Percentiles rank a stretch among this genome's conserved stretches.
Evolutionary conservation across 352 stramenopile species (phyloP).

Genomic region (Pythium dissotocum): DNA sequence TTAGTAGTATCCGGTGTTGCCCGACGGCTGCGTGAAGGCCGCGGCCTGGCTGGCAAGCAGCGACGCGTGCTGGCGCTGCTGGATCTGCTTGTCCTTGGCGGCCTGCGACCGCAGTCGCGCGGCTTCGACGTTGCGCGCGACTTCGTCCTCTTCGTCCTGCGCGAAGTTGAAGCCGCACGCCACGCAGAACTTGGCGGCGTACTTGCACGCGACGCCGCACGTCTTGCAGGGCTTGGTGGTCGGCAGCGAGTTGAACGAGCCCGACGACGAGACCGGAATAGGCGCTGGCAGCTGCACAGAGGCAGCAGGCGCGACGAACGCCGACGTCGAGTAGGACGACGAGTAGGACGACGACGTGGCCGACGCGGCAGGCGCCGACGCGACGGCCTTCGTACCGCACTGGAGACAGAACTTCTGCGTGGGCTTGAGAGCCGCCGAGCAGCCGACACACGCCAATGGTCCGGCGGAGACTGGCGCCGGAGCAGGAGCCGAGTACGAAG

Average conservation of each 20-base stretch:
- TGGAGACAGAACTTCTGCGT: slow-evolving; percentile 80
- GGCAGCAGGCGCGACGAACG: slow-evolving; percentile 37
- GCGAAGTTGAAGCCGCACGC: slow-evolving; percentile 81
- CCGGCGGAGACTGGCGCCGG: slow-evolving; percentile 6
- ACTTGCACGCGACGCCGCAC: slow-evolving; percentile 76
- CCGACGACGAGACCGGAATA: slow-evolving; percentile 46
- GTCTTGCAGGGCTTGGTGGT: slow-evolving; percentile 60
- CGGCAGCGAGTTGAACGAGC: slow-evolving; percentile 34
- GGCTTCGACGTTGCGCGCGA: slow-evolving; percentile 70
- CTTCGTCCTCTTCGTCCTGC: slow-evolving; percentile 73
- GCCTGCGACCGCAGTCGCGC: slow-evolving; percentile 53
- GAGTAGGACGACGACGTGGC: slow-evolving; percentile 31
- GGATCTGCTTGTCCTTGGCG: slow-evolving; percentile 49
- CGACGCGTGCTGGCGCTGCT: slow-evolving; percentile 69
- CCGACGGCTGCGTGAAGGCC: not conserved
- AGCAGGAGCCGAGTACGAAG: slow-evolving; percentile 14
- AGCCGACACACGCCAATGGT: slow-evolving; percentile 40
- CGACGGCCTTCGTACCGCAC: slow-evolving; percentile 59
- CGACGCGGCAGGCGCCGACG: slow-evolving; percentile 12
- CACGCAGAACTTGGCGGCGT: slow-evolving; percentile 78
- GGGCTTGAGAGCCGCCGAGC: slow-evolving; percentile 52
- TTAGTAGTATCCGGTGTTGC: not conserved
- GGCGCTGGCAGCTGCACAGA: slow-evolving; percentile 49
- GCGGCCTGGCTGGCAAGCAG: slow-evolving; percentile 63
- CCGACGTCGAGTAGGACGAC: slow-evolving; percentile 28